Base-by-base conservation (phyloP, 139 green algal genomes). In the Marvania coccoides region DNA sequence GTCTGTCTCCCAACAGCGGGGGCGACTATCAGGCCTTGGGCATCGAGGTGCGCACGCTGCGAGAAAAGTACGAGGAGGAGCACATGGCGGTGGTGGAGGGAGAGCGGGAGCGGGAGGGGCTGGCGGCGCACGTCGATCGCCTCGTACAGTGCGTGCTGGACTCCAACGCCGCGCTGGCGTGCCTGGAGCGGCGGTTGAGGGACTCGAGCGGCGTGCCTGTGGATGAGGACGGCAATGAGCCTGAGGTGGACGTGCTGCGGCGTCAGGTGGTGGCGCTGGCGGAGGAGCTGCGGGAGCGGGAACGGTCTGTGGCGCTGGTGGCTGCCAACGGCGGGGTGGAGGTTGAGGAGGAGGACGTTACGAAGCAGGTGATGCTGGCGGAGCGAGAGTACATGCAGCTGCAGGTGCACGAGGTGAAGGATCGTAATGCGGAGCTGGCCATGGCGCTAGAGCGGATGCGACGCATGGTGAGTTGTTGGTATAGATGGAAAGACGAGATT, bases 41-140 rank as follows among this genome's bases (percentile, higher is more conserved):
- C 64, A 64, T 67, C 47, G 67, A 85, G 63, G 63, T 87, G 46
- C 67, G 68, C 26, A 70, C 83, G n/a, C 70, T 88, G 63, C 68
- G 81, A 36, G 78, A 86, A 69, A 78, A 79, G 38, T 59, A 91
- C 47, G 84, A 91, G 70, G 84, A 93, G 65, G 86, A 93, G 68
- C 73, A 74, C 29, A 38, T 59, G 51, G 74, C 73, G 38, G 69
- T 85, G 36, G 37, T 82, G 45, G 65, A 71, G 30, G 56, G 69
- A 23, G 85, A 39, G 56, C 47, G 66, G 40, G 62, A 77, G 42
- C 34, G 42, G 8, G 63, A 67, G 30, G 72, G 36, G 23, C 57
- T 78, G 37, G 37, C 48, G 63, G 33, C 35, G 33, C 63, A 57
- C 31, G 51, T 78, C 26, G 47, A 37, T 1, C 45, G 63, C 15